Evolutionary conservation across 2,329 filamentous ascomycete species (phyloP).

Genomic region (Fusarium oxysporum): DNA sequence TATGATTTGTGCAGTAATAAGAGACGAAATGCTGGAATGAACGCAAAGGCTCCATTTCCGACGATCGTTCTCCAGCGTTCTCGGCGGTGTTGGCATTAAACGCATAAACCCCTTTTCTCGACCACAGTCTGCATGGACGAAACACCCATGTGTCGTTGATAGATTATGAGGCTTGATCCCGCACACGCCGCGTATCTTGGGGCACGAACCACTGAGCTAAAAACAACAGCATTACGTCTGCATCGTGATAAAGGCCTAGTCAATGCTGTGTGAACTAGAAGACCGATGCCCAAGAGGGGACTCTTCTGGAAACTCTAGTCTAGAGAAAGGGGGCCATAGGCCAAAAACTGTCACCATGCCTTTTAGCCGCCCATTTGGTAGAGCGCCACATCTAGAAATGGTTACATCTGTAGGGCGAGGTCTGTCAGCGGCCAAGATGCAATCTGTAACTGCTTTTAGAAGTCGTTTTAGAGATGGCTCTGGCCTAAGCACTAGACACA

Average conservation of each 20-base stretch:
- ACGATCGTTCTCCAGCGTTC: conserved; percentile 22
- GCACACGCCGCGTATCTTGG: conserved; percentile 29
- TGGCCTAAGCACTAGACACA: background rate
- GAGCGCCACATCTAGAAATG: conserved; percentile 31
- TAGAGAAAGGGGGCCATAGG: conserved; percentile 4
- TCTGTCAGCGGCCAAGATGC: background rate
- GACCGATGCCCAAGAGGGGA: conserved; percentile 2
- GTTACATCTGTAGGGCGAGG: conserved; percentile 2
- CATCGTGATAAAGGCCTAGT: conserved; percentile 27
- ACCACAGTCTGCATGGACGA: conserved; percentile 18
- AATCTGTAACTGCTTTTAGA: background rate
- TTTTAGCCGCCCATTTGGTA: background rate
- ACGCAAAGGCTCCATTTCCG: conserved; percentile 28
- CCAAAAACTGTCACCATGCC: conserved; percentile 1
- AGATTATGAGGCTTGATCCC: conserved; percentile 31
- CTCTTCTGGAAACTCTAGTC: conserved; percentile 32
- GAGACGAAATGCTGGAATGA: conserved; percentile 36
- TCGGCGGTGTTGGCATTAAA: conserved; percentile 17
- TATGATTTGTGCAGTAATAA: conserved; percentile 32
- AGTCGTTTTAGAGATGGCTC: background rate
- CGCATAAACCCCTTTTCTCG: conserved; percentile 37
- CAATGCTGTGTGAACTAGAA: conserved; percentile 30
- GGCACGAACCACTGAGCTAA: conserved; percentile 24
- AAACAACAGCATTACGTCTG: conserved; percentile 36
- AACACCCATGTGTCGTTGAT: conserved; percentile 30